phyloP scores from a whole-genome alignment of 1,284 basidiomycete species.

The Exsudoporus floridanus region DNA sequence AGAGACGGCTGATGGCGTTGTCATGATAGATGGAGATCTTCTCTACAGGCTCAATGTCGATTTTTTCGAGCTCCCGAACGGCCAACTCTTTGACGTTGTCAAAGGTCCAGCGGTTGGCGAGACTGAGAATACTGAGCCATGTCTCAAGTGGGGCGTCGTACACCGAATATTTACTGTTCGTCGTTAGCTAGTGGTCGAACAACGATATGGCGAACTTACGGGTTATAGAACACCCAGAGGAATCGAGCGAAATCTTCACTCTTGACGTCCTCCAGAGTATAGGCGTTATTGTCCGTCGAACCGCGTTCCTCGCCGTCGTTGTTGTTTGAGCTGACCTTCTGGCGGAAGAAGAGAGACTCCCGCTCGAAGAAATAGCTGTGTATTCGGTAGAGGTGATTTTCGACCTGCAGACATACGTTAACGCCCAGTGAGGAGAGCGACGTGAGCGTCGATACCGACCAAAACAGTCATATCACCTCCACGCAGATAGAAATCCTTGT shows the following conservation, averaged over 20 bases:
- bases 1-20: slow-evolving; percentile 44
- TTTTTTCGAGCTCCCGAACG: slow-evolving; percentile 48
- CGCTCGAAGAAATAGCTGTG: slow-evolving; percentile 60
- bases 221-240: slow-evolving; percentile 65
- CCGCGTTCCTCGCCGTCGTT: slow-evolving; percentile 39
- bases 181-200: slow-evolving; percentile 9
- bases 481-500: slow-evolving; percentile 50
- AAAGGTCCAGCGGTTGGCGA: slow-evolving; percentile 52
- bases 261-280: slow-evolving; percentile 45
- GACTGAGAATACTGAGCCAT: slow-evolving; percentile 52
- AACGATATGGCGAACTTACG: slow-evolving; percentile 42
- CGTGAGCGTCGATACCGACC: slow-evolving; percentile 37
- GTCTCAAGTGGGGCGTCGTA: slow-evolving; percentile 50
- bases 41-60: slow-evolving; percentile 44
- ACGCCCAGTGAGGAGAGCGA: slow-evolving; percentile 8
- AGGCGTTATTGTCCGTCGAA: slow-evolving; percentile 41
- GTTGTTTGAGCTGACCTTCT: slow-evolving; percentile 39
- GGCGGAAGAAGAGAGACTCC: slow-evolving; percentile 54
- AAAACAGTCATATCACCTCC: slow-evolving; percentile 55
- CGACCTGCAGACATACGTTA: slow-evolving; percentile 38
- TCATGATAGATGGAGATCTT: slow-evolving; percentile 53
- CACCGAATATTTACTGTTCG: slow-evolving; percentile 50
- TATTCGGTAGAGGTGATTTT: slow-evolving; percentile 46
- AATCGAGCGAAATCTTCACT: slow-evolving; percentile 53
- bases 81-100: slow-evolving; percentile 48